phyloP scores from a whole-genome alignment of 257 asterid species.

The Petunia axillaris region DNA sequence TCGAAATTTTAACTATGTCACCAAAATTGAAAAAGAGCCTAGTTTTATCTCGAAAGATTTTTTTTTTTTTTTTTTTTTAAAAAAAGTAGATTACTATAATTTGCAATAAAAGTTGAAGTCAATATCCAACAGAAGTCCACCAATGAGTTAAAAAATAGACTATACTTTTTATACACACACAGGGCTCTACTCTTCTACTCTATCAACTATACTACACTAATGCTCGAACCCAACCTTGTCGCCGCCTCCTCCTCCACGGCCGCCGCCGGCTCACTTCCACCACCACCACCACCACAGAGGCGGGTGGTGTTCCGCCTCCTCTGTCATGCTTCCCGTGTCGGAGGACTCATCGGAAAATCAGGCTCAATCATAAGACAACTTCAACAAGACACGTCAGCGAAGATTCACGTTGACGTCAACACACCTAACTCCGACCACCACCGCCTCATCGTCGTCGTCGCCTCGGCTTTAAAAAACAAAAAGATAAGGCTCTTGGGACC shows the following conservation, averaged over 20 bases:
- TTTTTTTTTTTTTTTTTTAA: no score
- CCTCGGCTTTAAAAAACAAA: conserved; percentile 39
- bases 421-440: conserved; percentile 41
- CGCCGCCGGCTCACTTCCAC: conserved; percentile 14
- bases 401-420: conserved; percentile 64
- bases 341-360: conserved; percentile 75
- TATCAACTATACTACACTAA: not conserved
- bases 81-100: no score
- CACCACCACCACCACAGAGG: not conserved
- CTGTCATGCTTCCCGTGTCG: conserved; percentile 76
- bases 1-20: no score
- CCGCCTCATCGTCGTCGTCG: conserved; percentile 58
- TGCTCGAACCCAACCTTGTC: conserved; percentile 11
- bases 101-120: not conserved
- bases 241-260: not conserved
- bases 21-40: no score
- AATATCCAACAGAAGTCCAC: not conserved
- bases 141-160: not conserved
- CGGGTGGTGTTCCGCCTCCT: conserved; percentile 63
- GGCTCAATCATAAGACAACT: conserved; percentile 70
- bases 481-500: conserved; percentile 35
- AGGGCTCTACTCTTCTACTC: conserved; percentile 9
- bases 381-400: conserved; percentile 58
- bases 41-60: no score
- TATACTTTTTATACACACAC: not conserved